These are phyloP conservation scores for Verticillium klebahnii DNA, from an alignment of 2,329 filamentous ascomycete genomes.

Conservation along the genomic window DNA sequence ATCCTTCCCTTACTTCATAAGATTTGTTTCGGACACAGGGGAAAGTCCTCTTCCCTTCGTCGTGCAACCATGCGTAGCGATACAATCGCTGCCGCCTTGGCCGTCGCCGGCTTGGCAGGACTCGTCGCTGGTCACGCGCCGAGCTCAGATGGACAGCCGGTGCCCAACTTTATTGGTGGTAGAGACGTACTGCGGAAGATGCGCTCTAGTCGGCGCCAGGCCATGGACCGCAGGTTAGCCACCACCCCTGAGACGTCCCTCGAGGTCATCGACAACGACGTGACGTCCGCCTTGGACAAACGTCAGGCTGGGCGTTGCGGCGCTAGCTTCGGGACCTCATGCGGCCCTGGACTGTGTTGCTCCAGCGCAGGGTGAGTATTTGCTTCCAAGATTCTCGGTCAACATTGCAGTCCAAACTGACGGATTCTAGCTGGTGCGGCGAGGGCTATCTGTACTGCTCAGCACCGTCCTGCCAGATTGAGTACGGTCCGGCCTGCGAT, in stretches of 20 bases:
- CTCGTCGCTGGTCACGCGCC: conserved; percentile 7
- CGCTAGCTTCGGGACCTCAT: conserved; percentile 27
- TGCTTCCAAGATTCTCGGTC: background rate
- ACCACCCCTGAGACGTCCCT: background rate
- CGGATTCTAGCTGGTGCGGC: conserved; percentile 46
- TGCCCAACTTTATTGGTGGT: conserved; percentile 8
- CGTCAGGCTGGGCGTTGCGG: conserved; percentile 44
- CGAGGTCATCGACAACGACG: background rate
- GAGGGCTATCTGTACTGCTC: conserved; percentile 51
- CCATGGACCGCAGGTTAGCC: background rate
- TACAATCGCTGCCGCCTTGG: conserved; percentile 5
- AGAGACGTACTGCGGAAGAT: conserved; percentile 5
- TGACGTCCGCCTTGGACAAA: conserved; percentile 4
- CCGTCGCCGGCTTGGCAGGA: conserved; percentile 3
- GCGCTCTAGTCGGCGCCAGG: conserved; percentile 4
- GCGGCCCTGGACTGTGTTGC: conserved; percentile 31
- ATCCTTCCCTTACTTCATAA: background rate
- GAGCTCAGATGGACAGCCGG: conserved; percentile 1
- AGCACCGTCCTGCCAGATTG: conserved; percentile 57
- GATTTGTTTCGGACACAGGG: background rate
- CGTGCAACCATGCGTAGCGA: conserved; percentile 5
- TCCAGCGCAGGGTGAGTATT: conserved; percentile 34
- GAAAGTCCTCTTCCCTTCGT: background rate
- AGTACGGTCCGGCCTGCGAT: conserved; percentile 57
- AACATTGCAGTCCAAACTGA: background rate